Conservation (phyloP, 192 early-diverging fungal genomes). For the Umbelopsis isabellina region DNA sequence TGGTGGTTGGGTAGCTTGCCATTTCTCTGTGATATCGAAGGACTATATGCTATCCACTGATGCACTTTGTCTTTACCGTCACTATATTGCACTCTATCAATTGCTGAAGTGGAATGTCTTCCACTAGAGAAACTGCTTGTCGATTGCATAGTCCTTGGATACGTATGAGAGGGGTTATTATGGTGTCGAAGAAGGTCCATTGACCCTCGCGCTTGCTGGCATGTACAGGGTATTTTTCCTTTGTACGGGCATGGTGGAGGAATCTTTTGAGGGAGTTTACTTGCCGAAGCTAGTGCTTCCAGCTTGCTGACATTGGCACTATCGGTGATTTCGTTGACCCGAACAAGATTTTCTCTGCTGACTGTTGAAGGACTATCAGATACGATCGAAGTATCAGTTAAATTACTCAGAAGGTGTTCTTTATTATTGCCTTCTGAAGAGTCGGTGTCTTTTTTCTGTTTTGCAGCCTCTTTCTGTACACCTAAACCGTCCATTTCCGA, state of each 20-base stretch:
- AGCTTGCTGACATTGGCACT: background rate
- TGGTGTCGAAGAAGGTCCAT: background rate
- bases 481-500: background rate
- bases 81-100: background rate
- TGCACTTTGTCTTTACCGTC: background rate
- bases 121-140: background rate
- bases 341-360: background rate
- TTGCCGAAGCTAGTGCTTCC: background rate
- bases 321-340: background rate
- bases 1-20: no score
- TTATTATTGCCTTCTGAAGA: background rate
- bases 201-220: background rate
- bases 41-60: constrained; percentile 3
- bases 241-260: constrained; percentile 11
- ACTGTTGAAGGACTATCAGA: background rate
- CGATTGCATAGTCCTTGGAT: background rate
- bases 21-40: background rate
- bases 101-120: background rate
- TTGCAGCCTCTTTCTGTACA: background rate
- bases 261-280: background rate
- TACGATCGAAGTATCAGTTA: background rate
- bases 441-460: background rate
- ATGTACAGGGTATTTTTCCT: constrained; percentile 9
- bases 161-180: constrained; percentile 1
- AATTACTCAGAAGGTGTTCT: background rate